phyloP scores from a whole-genome alignment of 2,329 filamentous ascomycete species.

The Tolypocladium ovalisporum region DNA sequence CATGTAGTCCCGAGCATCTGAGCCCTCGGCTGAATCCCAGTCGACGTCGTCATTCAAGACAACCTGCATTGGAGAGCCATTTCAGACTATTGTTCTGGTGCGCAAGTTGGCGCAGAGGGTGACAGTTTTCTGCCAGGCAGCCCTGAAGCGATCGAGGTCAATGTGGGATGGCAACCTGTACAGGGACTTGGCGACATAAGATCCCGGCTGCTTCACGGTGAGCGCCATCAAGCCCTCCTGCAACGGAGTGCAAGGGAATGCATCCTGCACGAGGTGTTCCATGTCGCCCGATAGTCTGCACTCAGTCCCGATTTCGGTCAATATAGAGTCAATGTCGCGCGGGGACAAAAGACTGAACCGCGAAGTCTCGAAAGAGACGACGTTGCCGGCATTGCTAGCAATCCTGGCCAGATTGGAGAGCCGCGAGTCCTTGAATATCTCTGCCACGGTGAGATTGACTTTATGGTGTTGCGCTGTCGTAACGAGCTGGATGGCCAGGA shows the following conservation, averaged over 20 bases:
- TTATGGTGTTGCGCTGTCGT: not conserved
- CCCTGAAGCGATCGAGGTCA: not conserved
- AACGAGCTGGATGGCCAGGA: conserved; percentile 3
- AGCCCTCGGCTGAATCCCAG: no score
- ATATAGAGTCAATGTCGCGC: not conserved
- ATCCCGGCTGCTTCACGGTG: not conserved
- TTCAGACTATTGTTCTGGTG: no score
- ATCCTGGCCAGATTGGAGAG: not conserved
- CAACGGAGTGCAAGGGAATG: not conserved
- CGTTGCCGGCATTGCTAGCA: no score
- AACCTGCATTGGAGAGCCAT: no score
- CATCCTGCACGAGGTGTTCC: no score
- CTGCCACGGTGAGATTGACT: not conserved
- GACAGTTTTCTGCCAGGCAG: not conserved
- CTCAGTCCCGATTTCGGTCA: not conserved
- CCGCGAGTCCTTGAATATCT: not conserved
- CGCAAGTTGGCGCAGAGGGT: not conserved
- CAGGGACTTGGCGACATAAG: not conserved
- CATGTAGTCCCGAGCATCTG: no score
- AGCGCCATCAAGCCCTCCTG: not conserved
- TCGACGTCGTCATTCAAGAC: no score
- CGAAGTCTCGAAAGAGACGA: not conserved
- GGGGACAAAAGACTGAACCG: not conserved
- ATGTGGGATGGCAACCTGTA: not conserved
- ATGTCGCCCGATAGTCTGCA: not conserved